Conservation (phyloP, 495 filamentous ascomycete species). For the Pyrenopolyporus hunteri region DNA sequence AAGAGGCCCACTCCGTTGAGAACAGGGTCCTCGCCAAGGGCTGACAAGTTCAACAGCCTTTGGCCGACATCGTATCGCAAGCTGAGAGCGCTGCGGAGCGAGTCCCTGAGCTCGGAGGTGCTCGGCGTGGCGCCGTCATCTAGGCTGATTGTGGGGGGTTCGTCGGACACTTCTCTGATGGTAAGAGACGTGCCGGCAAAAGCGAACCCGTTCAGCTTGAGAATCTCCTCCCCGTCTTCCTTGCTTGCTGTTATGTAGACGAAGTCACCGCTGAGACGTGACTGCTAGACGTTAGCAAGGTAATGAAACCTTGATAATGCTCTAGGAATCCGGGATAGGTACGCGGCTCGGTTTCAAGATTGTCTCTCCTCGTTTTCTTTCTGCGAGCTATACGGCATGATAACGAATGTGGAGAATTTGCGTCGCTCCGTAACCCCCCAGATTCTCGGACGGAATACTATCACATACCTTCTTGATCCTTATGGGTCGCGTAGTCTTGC, state of each 20-base stretch:
- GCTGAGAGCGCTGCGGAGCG: constrained; percentile 63
- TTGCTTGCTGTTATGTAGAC: constrained; percentile 70
- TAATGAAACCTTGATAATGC: constrained; percentile 57
- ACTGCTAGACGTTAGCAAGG: constrained; percentile 79
- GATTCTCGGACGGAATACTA: constrained; percentile 45
- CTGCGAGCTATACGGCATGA: constrained; percentile 58
- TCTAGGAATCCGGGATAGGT: constrained; percentile 48
- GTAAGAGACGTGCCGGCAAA: constrained; percentile 68
- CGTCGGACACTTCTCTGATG: constrained; percentile 51
- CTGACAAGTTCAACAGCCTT: constrained; percentile 82
- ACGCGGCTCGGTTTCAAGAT: constrained; percentile 42
- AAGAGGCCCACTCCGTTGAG: constrained; percentile 78
- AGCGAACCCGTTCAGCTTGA: constrained; percentile 65
- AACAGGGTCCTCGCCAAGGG: constrained; percentile 69
- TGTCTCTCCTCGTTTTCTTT: constrained; percentile 56
- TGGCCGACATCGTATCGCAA: constrained; percentile 70
- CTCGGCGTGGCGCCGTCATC: constrained; percentile 48
- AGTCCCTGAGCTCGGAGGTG: constrained; percentile 51
- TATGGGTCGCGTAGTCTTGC: constrained; percentile 60
- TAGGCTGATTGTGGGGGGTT: constrained; percentile 30
- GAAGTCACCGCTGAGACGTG: constrained; percentile 69
- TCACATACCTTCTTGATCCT: constrained; percentile 85
- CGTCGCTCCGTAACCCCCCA: constrained; percentile 51
- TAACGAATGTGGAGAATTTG: constrained; percentile 52
- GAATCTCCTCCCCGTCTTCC: constrained; percentile 64